These are phyloP conservation scores for Trichoderma oligosporum DNA, from an alignment of 2,329 filamentous ascomycete species.

Conservation along the genomic window DNA sequence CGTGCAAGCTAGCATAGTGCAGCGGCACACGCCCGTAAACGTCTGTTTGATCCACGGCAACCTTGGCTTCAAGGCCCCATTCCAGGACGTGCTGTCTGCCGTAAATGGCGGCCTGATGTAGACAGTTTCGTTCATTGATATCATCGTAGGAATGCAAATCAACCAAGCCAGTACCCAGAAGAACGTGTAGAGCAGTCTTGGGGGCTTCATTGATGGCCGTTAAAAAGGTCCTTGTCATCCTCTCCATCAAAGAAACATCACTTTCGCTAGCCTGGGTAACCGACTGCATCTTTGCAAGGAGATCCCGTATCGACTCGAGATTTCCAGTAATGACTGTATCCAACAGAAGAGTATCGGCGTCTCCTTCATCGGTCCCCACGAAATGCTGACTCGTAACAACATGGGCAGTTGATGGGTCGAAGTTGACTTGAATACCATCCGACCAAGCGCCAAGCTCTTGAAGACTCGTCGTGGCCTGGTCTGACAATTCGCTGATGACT, in stretches of 20 bases:
- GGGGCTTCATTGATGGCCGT: constrained; percentile 84
- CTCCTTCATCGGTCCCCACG: constrained; percentile 76
- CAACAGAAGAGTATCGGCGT: constrained; percentile 82
- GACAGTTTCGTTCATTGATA: constrained; percentile 93
- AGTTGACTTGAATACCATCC: constrained; percentile 89
- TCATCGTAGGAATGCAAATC: constrained; percentile 93
- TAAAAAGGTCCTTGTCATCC: constrained; percentile 85
- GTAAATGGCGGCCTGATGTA: constrained; percentile 96
- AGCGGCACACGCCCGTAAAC: constrained; percentile 91
- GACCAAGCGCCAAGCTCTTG: constrained; percentile 96
- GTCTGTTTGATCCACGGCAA: constrained; percentile 77
- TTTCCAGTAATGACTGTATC: constrained; percentile 85
- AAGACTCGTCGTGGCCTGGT: constrained; percentile 93
- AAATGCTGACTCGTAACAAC: constrained; percentile 63
- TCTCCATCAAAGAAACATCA: constrained; percentile 60
- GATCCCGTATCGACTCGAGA: constrained; percentile 70
- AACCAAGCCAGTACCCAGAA: constrained; percentile 77
- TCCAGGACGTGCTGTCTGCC: constrained; percentile 75
- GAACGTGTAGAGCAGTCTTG: constrained; percentile 66
- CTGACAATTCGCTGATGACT: constrained; percentile 92
- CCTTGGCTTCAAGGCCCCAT: constrained; percentile 68
- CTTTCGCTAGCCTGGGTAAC: constrained; percentile 53
- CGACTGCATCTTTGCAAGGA: constrained; percentile 67
- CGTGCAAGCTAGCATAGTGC: constrained; percentile 96
- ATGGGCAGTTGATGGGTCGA: constrained; percentile 59